Evolutionary conservation across 768 basidiomycete species (phyloP).

Genomic region (Gyrodon lividus): DNA sequence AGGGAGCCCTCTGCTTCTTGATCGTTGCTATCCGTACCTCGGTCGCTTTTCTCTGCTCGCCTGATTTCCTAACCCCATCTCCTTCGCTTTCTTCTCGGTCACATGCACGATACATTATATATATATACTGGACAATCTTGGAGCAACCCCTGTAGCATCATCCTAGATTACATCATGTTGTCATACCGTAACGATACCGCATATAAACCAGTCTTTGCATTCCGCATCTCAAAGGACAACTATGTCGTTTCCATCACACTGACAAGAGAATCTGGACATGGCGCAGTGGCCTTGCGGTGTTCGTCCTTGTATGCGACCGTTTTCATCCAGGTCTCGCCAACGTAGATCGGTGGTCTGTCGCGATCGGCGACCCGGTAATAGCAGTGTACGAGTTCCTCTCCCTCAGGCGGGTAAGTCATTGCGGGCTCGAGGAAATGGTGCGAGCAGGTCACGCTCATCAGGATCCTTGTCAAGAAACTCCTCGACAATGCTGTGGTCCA

Average conservation of each 20-base stretch:
- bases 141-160: conserved; percentile 10
- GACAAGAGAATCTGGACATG: too few species aligned
- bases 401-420: conserved; percentile 7
- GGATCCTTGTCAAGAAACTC: conserved; percentile 6
- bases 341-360: conserved; percentile 11
- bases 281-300: too few species aligned
- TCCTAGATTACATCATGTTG: conserved; percentile 9
- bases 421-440: conserved; percentile 10
- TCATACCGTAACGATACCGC: background rate
- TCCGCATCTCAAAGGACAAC: background rate
- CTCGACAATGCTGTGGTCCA: conserved; percentile 1
- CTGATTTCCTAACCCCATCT: background rate
- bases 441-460: conserved; percentile 1
- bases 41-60: background rate
- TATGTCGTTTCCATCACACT: too few species aligned
- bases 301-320: conserved; percentile 7
- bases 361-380: conserved; percentile 2
- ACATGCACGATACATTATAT: conserved; percentile 1
- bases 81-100: background rate
- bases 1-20: background rate
- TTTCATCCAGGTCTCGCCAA: conserved; percentile 19
- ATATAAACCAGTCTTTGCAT: background rate
- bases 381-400: conserved; percentile 14
- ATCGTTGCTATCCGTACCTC: background rate
- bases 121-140: conserved; percentile 4